These are phyloP conservation scores for Fulvia fulva DNA, from an alignment of 2,329 filamentous ascomycete species.

Conservation along the genomic window DNA sequence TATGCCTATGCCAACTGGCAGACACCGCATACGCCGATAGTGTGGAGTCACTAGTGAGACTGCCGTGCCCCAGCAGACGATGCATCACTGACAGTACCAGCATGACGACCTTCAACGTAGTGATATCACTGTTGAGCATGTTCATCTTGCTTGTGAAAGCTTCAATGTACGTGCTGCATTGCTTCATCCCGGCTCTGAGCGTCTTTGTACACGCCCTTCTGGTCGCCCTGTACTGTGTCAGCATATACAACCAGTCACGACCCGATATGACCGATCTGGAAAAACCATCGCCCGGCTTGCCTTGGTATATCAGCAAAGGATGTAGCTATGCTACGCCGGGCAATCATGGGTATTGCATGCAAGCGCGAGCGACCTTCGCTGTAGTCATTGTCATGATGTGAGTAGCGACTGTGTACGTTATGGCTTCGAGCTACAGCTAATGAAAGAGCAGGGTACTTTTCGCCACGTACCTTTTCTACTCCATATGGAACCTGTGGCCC, in stretches of 20 bases:
- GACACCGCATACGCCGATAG: constrained; percentile 58
- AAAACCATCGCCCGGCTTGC: constrained; percentile 57
- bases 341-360: constrained; percentile 56
- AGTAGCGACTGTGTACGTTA: constrained; percentile 34
- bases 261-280: constrained; percentile 66
- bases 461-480: constrained; percentile 55
- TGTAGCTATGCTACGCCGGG: constrained; percentile 51
- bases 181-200: constrained; percentile 65
- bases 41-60: constrained; percentile 71
- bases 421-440: neutral
- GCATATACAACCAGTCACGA: constrained; percentile 66
- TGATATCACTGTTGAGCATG: constrained; percentile 69
- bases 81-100: constrained; percentile 41
- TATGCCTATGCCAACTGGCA: constrained; percentile 71
- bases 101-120: constrained; percentile 70
- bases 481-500: constrained; percentile 53
- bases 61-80: neutral
- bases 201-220: constrained; percentile 56
- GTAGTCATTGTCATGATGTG: constrained; percentile 65
- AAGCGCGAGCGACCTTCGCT: constrained; percentile 66
- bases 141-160: constrained; percentile 71
- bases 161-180: constrained; percentile 65
- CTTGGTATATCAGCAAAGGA: constrained; percentile 72
- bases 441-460: constrained; percentile 53
- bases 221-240: constrained; percentile 60